Base-by-base conservation (phyloP, 768 basidiomycete species). In the Kwoniella dendrophila region DNA sequence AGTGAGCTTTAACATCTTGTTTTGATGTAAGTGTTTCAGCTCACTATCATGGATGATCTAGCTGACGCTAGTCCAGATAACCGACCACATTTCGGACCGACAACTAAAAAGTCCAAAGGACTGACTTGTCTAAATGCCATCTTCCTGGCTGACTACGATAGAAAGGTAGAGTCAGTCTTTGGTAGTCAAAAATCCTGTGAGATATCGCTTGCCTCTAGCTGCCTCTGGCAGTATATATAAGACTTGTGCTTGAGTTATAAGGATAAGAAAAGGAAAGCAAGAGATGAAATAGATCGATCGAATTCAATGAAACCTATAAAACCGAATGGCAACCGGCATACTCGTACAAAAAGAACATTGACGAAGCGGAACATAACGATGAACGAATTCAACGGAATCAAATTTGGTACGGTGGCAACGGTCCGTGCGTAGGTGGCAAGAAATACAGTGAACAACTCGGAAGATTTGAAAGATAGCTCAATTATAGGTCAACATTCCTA, bases 371-470 rank as follows among this genome's bases (percentile, higher is more conserved):
- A n/a, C n/a, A n/a, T n/a, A n/a, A n/a, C n/a, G n/a, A n/a, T n/a
- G n/a, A 22, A 29, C 24, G 48, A 38, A 38, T 38, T 30, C 30
- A 38, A 52, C 51, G 51, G 51, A 36, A 52, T 36, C 51, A 52
- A 52, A 52, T 52, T 20, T 52, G 14, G 27, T 20, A 18, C 14
- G n/a, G n/a, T n/a, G n/a, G n/a, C n/a, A n/a, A n/a, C n/a, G n/a
- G n/a, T n/a, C n/a, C n/a, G n/a, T n/a, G n/a, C n/a, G n/a, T n/a
- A n/a, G n/a, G n/a, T n/a, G n/a, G n/a, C n/a, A n/a, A n/a, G n/a
- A n/a, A n/a, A n/a, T n/a, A n/a, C n/a, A n/a, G n/a, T n/a, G n/a
- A n/a, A n/a, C n/a, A n/a, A n/a, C n/a, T n/a, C n/a, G n/a, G n/a
- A n/a, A n/a, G n/a, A n/a, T n/a, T n/a, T n/a, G n/a, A n/a, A n/a